Evolutionary conservation across 768 basidiomycete genomes (phyloP), one percentile per base, ranked within the genome.

Genomic region (Lentinula sp.): DNA sequence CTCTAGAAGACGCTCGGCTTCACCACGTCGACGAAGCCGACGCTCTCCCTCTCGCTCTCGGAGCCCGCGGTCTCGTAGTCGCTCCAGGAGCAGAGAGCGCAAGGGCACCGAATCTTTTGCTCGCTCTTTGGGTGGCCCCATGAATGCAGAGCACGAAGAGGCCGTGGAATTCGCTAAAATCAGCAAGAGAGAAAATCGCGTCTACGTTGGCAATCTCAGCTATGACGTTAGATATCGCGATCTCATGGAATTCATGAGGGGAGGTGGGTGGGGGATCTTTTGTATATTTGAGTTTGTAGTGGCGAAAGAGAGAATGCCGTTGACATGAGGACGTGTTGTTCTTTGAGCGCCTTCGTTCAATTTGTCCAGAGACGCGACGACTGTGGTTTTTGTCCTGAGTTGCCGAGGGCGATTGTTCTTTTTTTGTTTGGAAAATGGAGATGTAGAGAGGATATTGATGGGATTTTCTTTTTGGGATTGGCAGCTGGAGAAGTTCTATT

Each of bases 401-500:
- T 58, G 61, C 20, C 57, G 54, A 43, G 56, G 55, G 23, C 39
- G 32, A 39, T 39, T 16, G 20, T 59, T 57, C 41, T 63, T 60
- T 55, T 28, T 59, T 63, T 53, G 58, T 63, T 50, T 63, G 61
- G 59, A 55, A 54, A 45, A 39, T 72, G 71, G 84, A 89, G 84
- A 81, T 79, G 85, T 76, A 64, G 78, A 84, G 87, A 88, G 88
- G 88, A 90, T 88, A 90, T 92, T 92, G 87, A 91, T 90, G 87
- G 89, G 88, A 87, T 87, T 83, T 91, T 88, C 90, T 84, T 86
- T 84, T 87, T 81, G 85, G 86, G 87, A 79, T 86, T 82, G 83
- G 85, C 88, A 96, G 96, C 93, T 87, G 96, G 96, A 83, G 95
- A 95, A 83, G 95, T 98, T 73, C 88, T 96, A 76, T 99, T 99